A percentile compares a stretch with the other conserved stretches of the same genome.
phyloP scores from a whole-genome alignment of 2,329 filamentous ascomycete genomes.

The Ophiostoma fasciatum region DNA sequence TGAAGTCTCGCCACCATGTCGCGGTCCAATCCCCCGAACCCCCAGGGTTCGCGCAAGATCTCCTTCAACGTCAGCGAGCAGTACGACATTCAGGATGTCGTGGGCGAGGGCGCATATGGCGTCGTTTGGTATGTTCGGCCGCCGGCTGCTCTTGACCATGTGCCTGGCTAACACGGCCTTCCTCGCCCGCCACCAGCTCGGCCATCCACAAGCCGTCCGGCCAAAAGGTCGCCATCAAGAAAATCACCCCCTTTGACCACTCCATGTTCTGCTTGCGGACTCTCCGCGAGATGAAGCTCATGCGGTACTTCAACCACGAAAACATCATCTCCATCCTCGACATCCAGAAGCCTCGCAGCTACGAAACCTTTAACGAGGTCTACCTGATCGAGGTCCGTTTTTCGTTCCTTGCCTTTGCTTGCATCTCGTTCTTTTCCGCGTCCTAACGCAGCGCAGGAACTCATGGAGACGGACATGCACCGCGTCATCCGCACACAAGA shows the following conservation, averaged over 20 bases:
- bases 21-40: conserved; percentile 40
- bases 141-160: no score
- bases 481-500: conserved; percentile 97
- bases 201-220: conserved; percentile 95
- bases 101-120: conserved; percentile 95
- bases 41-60: conserved; percentile 70
- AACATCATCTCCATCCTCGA: conserved; percentile 99
- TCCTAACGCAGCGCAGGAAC: conserved; percentile 44
- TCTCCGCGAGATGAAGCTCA: conserved; percentile 95
- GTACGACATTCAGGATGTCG: conserved; percentile 98
- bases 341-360: conserved; percentile 94
- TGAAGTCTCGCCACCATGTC: conserved; percentile 29
- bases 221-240: conserved; percentile 99
- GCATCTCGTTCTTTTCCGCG: background rate
- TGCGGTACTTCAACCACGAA: conserved; percentile 98
- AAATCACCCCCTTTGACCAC: conserved; percentile 98
- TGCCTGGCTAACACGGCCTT: background rate
- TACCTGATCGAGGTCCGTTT: conserved; percentile 79
- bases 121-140: conserved; percentile 70
- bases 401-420: background rate
- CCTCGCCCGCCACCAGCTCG: conserved; percentile 43
- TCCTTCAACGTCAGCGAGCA: conserved; percentile 99
- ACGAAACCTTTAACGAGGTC: conserved; percentile 91
- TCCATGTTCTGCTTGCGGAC: conserved; percentile 98
- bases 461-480: conserved; percentile 99